phyloP scores from a whole-genome alignment of 2,329 filamentous ascomycete genomes.

The Ophiostoma sp. region DNA sequence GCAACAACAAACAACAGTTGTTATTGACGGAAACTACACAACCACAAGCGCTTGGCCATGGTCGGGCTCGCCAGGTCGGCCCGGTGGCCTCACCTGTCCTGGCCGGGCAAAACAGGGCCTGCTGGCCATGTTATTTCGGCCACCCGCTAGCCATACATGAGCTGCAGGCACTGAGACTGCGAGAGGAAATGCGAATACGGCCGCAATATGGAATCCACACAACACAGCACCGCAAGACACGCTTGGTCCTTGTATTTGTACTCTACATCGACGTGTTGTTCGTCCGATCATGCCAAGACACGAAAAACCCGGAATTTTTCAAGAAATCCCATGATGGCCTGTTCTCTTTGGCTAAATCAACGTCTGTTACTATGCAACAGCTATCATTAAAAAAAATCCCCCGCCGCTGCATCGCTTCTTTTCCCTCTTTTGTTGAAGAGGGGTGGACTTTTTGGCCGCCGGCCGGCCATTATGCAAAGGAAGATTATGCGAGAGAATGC shows the following conservation, averaged over 20 bases:
- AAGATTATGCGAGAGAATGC: not conserved
- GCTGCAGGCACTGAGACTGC: not conserved
- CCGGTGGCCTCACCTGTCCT: not conserved
- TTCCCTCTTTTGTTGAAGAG: not conserved
- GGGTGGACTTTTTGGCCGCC: not conserved
- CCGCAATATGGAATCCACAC: not conserved
- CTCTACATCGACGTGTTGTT: not conserved
- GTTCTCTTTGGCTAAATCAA: not conserved
- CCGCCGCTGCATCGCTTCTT: not conserved
- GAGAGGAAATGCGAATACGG: not conserved
- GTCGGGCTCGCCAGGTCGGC: not conserved
- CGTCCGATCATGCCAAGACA: not conserved
- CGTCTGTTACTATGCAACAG: not conserved
- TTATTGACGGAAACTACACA: not conserved
- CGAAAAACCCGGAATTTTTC: not conserved
- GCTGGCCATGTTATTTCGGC: not conserved
- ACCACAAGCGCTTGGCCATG: not conserved
- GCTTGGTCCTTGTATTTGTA: not conserved
- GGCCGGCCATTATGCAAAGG: not conserved
- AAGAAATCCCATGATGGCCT: not conserved
- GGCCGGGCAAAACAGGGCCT: not conserved
- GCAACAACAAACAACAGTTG: not conserved
- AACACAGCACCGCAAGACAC: not conserved
- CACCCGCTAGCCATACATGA: not conserved
- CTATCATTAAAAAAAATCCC: not conserved